Evolutionary conservation across 257 asterid species (phyloP), one percentile per base, ranked within the genome.

Genomic region (Solanum paucissectum): DNA sequence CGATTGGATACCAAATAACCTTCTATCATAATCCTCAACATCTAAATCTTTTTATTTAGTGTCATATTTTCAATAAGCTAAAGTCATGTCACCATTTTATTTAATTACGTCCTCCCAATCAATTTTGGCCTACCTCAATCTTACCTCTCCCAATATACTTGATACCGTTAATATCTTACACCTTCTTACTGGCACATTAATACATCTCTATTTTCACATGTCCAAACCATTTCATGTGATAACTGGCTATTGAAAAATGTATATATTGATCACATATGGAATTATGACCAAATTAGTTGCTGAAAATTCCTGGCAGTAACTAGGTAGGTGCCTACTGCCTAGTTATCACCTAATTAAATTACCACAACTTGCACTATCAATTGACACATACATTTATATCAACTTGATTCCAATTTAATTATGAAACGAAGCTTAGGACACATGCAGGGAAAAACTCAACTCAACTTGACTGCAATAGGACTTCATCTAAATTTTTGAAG

Each of bases 151-250:
- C 21, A 3, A 29, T 29, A 27, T 14, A 13, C 12, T 7, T 69
- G 0, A 13, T 25, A 29, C 0, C 3, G 1, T 25, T 18, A 12
- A 68, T 33, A 16, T 6, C 6, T 68, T 7, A 6, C 12, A 7
- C 40, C 20, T 68, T 0, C 1, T 27, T 5, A 68, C 1, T 68
- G 0, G 0, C 10, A 27, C 5, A 68, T 68, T 3, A 0, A 3
- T 1, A 12, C 4, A 2, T 5, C n/a, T 7, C 11, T 23, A 0
- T 23, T 1, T 64, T 64, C 7, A 11, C 0, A 5, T 64, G 0
- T 25, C 8, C 4, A 0, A 64, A 64, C 2, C 18, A 20, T 58
- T 1, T 3, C 9, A 49, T 5, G 3, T 14, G 12, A 42, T 3
- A 42, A 10, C 4, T 42, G 12, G 2, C 73, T n/a, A 64, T 64